A percentile compares a stretch with the other conserved stretches of the same genome.
These are phyloP conservation scores for Xylariales sp. DNA, from an alignment of 2,329 filamentous ascomycete species.

Conservation along the genomic window DNA sequence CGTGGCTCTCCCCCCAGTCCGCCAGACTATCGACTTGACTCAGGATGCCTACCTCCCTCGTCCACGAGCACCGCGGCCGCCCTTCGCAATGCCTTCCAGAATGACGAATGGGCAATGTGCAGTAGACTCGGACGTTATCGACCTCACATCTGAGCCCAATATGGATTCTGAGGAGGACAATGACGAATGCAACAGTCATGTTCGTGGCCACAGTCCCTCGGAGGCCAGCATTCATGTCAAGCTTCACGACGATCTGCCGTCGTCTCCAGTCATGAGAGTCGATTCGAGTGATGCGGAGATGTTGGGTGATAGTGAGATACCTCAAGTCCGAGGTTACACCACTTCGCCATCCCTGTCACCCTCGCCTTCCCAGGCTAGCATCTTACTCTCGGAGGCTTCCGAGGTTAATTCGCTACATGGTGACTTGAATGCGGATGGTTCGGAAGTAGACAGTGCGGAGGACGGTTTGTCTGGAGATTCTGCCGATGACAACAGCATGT, in stretches of 20 bases:
- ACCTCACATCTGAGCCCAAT: constrained; percentile 5
- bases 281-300: too few relatives aligned
- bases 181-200: background rate
- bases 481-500: background rate
- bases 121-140: constrained; percentile 2
- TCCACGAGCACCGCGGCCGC: background rate
- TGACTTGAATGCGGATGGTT: too few relatives aligned
- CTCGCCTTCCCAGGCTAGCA: too few relatives aligned
- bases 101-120: background rate
- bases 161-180: background rate
- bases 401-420: too few relatives aligned
- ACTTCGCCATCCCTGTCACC: too few relatives aligned
- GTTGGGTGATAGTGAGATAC: too few relatives aligned
- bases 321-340: too few relatives aligned
- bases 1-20: background rate
- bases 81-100: background rate
- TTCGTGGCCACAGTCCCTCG: background rate
- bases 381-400: too few relatives aligned
- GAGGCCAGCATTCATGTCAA: background rate
- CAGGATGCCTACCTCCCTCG: background rate
- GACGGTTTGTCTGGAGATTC: background rate
- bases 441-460: too few relatives aligned
- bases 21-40: background rate
- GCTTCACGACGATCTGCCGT: too few relatives aligned
- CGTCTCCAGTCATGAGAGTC: too few relatives aligned